Base-by-base conservation (phyloP, 305 asterid genomes). In the Fraxinus baroniana region DNA sequence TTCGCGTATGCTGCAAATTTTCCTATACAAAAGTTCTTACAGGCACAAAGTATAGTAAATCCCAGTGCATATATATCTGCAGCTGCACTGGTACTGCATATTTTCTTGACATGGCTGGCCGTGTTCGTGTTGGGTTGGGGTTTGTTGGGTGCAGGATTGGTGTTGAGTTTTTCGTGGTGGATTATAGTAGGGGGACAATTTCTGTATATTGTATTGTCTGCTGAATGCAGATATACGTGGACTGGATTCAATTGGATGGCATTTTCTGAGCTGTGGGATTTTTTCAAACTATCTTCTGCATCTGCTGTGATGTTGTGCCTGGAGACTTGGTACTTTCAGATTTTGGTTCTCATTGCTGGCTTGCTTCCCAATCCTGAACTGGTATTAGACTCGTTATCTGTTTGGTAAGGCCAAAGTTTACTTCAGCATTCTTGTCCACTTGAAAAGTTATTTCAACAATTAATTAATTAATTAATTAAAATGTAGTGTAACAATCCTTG, bases 151-250 rank as follows among this genome's bases (percentile, higher is more conserved):
- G 91, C 93, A 17, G 86, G 81, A 13, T 35, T 87, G 36, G 87
- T 87, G 46, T 83, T 88, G 22, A 88, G 91, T 80, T 22, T 87
- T 1, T 88, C 93, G 32, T 90, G 93, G 93, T 90, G 93, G 93
- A 39, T 90, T 0, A 87, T 88, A 1, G 93, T 81, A 13, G 88
- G 9, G 64, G 93, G 84, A 28, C 93, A 88, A 79, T 90, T 84
- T 22, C 83, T 79, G 22, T 90, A 90, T 32, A 86, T 90, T 7
- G 4, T 88, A 78, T 66, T 12, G 30, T 82, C 89, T 0, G 86
- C 84, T 0, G 41, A 80, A 84, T 88, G 93, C 37, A 83, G 22
- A 68, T 1, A 9, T 20, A 88, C 91, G 57, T 90, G 93, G 93
- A 83, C 62, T 4, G 93, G 93, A 77, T 84, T 90, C 82, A 82